Conservation (phyloP, 768 basidiomycete genomes). For the Auriscalpium microsporum region DNA sequence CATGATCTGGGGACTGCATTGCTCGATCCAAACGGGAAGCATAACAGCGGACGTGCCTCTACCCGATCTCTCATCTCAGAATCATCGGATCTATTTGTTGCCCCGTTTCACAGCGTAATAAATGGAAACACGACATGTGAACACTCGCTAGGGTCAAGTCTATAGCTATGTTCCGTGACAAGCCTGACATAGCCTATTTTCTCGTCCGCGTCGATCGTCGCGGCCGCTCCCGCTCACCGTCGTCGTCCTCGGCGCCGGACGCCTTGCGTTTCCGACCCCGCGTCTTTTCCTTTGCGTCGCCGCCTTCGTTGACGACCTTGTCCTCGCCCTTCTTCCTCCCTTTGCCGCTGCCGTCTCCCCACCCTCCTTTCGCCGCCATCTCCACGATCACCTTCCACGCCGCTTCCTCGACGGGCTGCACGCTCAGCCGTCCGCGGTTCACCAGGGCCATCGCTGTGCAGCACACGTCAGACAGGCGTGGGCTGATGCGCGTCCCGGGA, state of each 20-base stretch:
- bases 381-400: constrained; percentile 56
- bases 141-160: neutral
- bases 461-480: neutral
- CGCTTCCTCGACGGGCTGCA: constrained; percentile 63
- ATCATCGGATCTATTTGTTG: no score
- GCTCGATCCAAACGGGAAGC: no score
- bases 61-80: no score
- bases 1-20: no score
- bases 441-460: constrained; percentile 68
- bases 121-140: no score
- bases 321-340: neutral
- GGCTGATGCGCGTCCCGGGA: neutral
- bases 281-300: neutral
- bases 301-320: neutral
- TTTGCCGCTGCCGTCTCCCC: constrained; percentile 33
- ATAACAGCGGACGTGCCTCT: no score
- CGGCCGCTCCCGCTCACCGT: neutral
- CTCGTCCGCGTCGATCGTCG: constrained; percentile 1
- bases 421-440: constrained; percentile 75
- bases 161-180: neutral
- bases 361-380: constrained; percentile 71
- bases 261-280: neutral
- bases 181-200: neutral
- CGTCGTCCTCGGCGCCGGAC: neutral
- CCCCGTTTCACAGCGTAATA: no score